Evolutionary conservation across 306 rosid species (phyloP).

Genomic region (Styphnolobium japonicum): DNA sequence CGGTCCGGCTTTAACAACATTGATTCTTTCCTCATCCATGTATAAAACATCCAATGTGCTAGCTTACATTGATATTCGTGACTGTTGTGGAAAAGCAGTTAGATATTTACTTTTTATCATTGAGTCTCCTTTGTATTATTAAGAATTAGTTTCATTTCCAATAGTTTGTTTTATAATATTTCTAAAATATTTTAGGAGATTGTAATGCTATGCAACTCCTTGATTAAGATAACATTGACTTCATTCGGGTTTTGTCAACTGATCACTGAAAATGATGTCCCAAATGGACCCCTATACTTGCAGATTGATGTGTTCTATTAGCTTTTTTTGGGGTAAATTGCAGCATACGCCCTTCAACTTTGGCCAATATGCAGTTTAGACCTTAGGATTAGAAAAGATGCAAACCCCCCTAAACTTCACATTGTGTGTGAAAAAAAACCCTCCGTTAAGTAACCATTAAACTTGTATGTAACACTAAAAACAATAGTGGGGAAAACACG

Average conservation of each 20-base stretch:
- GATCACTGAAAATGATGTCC: background rate
- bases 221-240: background rate
- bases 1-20: no score
- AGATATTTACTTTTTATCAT: background rate
- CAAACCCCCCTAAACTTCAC: no score
- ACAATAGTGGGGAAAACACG: no score
- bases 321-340: no score
- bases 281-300: background rate
- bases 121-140: background rate
- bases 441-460: no score
- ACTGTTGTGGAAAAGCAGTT: background rate
- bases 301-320: background rate
- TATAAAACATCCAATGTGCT: background rate
- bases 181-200: background rate
- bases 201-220: background rate
- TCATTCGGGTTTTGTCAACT: background rate
- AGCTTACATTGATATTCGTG: background rate
- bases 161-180: background rate
- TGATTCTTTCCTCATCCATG: constrained; percentile 2
- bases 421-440: no score
- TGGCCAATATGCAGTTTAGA: no score
- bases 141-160: background rate
- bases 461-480: no score
- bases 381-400: no score
- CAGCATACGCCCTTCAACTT: no score